Evolutionary conservation across 805 yeast species (phyloP).

Genomic region (Candida anglica): DNA sequence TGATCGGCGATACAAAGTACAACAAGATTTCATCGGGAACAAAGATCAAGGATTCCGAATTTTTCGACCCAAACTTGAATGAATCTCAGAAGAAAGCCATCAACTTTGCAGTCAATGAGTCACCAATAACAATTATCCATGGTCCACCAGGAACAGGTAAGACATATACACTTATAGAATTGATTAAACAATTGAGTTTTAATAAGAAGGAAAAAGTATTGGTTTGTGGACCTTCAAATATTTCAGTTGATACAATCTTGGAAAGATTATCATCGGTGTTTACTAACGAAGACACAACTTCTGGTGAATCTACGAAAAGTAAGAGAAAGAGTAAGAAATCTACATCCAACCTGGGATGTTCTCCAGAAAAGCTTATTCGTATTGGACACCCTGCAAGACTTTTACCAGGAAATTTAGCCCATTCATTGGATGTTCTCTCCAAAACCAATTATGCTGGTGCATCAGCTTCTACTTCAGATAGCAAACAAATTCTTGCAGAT

Average conservation of each 20-base stretch:
- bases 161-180: slow-evolving; percentile 80
- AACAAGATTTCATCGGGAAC: slow-evolving; percentile 14
- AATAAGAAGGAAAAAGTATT: slow-evolving; percentile 50
- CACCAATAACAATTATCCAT: slow-evolving; percentile 61
- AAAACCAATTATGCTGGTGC: slow-evolving; percentile 35
- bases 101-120: slow-evolving; percentile 50
- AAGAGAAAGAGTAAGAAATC: slow-evolving; percentile 34
- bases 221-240: slow-evolving; percentile 93
- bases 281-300: slow-evolving; percentile 6
- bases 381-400: slow-evolving; percentile 94
- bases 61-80: slow-evolving; percentile 49
- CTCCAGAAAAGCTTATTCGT: slow-evolving; percentile 53
- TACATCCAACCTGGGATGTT: not conserved
- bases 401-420: slow-evolving; percentile 54
- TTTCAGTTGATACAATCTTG: slow-evolving; percentile 85
- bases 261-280: slow-evolving; percentile 57
- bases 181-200: slow-evolving; percentile 65
- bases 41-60: slow-evolving; percentile 13
- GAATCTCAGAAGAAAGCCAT: slow-evolving; percentile 74
- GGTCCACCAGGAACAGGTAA: slow-evolving; percentile 86
- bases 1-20: slow-evolving; percentile 43
- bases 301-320: slow-evolving; percentile 11
- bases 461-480: slow-evolving; percentile 41
- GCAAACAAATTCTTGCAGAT: slow-evolving; percentile 52
- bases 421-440: slow-evolving; percentile 72